phyloP scores from a whole-genome alignment of 1,284 basidiomycete genomes.

The Melampsora larici-populina region DNA sequence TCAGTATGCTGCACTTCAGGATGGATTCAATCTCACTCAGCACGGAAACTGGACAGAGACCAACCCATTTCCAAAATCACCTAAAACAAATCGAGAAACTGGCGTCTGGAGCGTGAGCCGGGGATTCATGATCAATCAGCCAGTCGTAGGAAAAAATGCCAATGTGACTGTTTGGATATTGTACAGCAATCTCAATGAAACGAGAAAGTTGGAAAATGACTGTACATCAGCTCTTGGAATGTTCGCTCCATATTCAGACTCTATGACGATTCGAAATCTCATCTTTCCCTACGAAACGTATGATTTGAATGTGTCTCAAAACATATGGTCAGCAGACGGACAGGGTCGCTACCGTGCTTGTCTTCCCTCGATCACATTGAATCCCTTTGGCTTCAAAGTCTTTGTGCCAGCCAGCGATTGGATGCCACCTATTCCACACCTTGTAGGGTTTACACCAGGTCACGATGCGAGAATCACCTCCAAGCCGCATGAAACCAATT shows the following conservation, averaged over 20 bases:
- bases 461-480: conserved; percentile 72
- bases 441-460: conserved; percentile 75
- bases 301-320: conserved; percentile 63
- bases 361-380: conserved; percentile 64
- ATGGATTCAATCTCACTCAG: conserved; percentile 74
- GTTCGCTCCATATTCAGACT: conserved; percentile 67
- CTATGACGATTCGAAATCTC: conserved; percentile 67
- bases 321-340: conserved; percentile 62
- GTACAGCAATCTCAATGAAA: conserved; percentile 41
- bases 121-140: conserved; percentile 27
- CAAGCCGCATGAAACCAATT: conserved; percentile 60
- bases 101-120: conserved; percentile 73
- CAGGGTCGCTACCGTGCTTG: conserved; percentile 69
- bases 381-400: conserved; percentile 73
- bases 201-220: conserved; percentile 54
- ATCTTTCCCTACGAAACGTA: conserved; percentile 76
- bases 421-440: conserved; percentile 65
- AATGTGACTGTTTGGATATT: conserved; percentile 52
- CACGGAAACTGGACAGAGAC: conserved; percentile 75
- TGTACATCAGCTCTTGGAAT: conserved; percentile 37
- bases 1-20: conserved; percentile 70
- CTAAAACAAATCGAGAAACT: conserved; percentile 71
- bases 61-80: conserved; percentile 77
- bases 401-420: conserved; percentile 68
- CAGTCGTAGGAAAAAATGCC: conserved; percentile 61